A percentile compares a stretch with the other conserved stretches of the same genome.
Conservation (phyloP, 1,284 basidiomycete species). For the Papiliotrema laurentii region DNA sequence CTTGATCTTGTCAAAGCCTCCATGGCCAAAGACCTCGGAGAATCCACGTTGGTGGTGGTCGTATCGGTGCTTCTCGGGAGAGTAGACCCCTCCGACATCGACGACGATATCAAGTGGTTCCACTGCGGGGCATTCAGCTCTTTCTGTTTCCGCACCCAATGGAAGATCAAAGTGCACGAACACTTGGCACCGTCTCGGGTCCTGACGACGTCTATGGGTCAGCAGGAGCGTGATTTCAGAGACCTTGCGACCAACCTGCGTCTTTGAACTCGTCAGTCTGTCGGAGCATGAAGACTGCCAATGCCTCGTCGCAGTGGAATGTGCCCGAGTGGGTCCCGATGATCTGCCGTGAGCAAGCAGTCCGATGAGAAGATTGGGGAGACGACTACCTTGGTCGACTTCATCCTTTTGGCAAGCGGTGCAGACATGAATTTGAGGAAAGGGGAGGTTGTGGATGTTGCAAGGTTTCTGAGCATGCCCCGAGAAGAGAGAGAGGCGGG, state of each 20-base stretch:
- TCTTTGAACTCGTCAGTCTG: constrained; percentile 70
- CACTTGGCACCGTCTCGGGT: constrained; percentile 71
- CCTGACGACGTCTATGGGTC: constrained; percentile 62
- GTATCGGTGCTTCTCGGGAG: constrained; percentile 70
- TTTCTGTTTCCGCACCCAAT: too few relatives aligned
- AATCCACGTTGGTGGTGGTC: constrained; percentile 98
- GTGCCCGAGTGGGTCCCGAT: constrained; percentile 94
- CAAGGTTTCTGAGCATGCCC: too few relatives aligned
- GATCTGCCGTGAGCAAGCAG: constrained; percentile 16
- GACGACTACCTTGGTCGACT: constrained; percentile 43
- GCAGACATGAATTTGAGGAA: constrained; percentile 1
- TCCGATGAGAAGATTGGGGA: neutral
- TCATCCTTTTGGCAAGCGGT: constrained; percentile 41
- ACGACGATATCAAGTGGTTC: constrained; percentile 92
- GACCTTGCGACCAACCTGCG: constrained; percentile 62
- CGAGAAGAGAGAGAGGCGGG: too few relatives aligned
- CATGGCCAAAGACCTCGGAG: constrained; percentile 78
- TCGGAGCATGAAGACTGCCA: constrained; percentile 66
- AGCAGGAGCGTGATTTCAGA: neutral
- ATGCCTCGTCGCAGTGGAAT: constrained; percentile 78
- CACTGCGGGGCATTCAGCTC: constrained; percentile 47
- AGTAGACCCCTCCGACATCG: constrained; percentile 93
- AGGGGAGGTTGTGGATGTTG: too few relatives aligned
- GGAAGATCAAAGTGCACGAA: constrained; percentile 12
- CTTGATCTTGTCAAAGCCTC: constrained; percentile 63